These are phyloP conservation scores for Allium fistulosum DNA, from an alignment of 106 monocot species.

Conservation along the genomic window DNA sequence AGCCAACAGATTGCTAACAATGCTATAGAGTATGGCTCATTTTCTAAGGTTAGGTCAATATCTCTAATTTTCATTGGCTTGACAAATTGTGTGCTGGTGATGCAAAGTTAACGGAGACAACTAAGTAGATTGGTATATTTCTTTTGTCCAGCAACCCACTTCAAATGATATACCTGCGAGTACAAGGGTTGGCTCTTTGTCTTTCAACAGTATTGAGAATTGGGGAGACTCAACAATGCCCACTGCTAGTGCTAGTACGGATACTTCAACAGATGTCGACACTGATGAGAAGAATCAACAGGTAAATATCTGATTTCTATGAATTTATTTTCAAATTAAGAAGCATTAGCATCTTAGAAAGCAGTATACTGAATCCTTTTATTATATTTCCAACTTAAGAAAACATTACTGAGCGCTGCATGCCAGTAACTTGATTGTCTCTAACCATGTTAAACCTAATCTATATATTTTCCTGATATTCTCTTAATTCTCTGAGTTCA, in stretches of 20 bases:
- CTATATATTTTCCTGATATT: too few species aligned
- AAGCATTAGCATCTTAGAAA: too few species aligned
- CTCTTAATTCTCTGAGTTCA: too few species aligned
- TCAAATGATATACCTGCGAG: conserved; percentile 9
- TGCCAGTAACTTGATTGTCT: too few species aligned
- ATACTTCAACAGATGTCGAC: conserved; percentile 77
- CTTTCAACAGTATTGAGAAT: conserved; percentile 46
- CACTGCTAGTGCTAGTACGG: conserved; percentile 66
- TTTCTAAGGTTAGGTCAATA: conserved; percentile 21
- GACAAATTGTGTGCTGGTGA: neutral
- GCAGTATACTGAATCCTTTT: too few species aligned
- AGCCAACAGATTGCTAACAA: conserved; percentile 14
- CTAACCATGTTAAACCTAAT: too few species aligned
- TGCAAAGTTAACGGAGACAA: neutral
- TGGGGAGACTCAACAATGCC: conserved; percentile 77
- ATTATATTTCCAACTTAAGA: too few species aligned
- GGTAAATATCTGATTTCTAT: conserved; percentile 17
- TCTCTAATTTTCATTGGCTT: neutral
- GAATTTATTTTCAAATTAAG: too few species aligned
- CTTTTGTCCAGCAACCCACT: conserved; percentile 17
- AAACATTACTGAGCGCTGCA: too few species aligned
- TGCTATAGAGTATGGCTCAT: conserved; percentile 23
- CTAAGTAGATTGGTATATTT: conserved; percentile 4
- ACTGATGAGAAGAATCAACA: conserved; percentile 64
- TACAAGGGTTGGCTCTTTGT: conserved; percentile 8